Conservation (phyloP, 768 basidiomycete genomes). For the Tulasnella sp. region DNA sequence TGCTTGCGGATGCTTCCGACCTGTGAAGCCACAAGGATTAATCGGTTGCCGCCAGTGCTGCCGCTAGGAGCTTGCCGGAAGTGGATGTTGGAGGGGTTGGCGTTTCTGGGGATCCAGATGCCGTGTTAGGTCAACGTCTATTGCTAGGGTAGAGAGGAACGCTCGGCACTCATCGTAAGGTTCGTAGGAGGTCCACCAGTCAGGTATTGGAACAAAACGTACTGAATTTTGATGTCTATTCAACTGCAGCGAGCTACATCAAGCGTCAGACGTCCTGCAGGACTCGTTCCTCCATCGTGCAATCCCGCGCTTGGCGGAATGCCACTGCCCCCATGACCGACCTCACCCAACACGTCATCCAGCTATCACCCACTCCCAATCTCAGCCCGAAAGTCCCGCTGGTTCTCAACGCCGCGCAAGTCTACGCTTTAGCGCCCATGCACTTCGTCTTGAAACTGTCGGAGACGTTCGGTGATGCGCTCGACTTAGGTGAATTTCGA, state of each 20-base stretch:
- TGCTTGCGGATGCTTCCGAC: too few species aligned
- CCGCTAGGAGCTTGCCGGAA: too few species aligned
- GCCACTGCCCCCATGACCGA: conserved; percentile 72
- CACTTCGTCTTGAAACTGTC: conserved; percentile 74
- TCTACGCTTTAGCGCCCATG: conserved; percentile 69
- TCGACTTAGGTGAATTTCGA: conserved; percentile 57
- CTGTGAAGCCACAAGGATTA: too few species aligned
- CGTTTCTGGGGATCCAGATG: too few species aligned
- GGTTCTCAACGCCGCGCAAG: conserved; percentile 65
- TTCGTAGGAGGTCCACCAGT: too few species aligned
- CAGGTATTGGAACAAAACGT: too few species aligned
- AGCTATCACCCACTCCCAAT: conserved; percentile 65
- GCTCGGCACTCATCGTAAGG: too few species aligned
- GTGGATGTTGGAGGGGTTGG: too few species aligned
- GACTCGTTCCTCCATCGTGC: conserved; percentile 69
- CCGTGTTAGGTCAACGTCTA: too few species aligned
- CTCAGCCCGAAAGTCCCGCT: conserved; percentile 57
- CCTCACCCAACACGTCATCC: conserved; percentile 67
- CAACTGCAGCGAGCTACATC: conserved; percentile 65
- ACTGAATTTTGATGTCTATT: too few species aligned
- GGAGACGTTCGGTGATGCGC: conserved; percentile 67
- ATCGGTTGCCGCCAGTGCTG: too few species aligned
- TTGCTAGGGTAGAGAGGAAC: too few species aligned
- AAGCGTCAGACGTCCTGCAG: conserved; percentile 51
- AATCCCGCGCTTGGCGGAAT: conserved; percentile 71